These are phyloP conservation scores for Diaporthe vexans DNA, from an alignment of 2,329 filamentous ascomycete genomes.

Conservation along the genomic window DNA sequence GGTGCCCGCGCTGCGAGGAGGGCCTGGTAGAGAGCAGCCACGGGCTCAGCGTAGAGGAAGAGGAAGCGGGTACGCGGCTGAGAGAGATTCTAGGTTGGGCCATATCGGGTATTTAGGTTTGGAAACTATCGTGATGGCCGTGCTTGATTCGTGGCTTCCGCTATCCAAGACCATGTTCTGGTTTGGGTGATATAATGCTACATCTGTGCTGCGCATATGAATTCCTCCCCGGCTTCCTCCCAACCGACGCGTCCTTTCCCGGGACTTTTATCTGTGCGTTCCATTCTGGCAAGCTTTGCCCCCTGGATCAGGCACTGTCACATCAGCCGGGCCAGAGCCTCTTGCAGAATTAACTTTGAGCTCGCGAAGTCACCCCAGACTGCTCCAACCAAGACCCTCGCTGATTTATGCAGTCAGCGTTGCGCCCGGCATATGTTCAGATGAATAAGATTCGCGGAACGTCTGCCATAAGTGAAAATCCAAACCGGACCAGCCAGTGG, in stretches of 20 bases:
- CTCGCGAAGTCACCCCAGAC: neutral
- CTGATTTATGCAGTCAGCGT: constrained; percentile 15
- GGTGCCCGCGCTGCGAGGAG: constrained; percentile 43
- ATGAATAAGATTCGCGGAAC: constrained; percentile 16
- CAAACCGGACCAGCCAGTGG: neutral
- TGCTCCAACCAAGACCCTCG: neutral
- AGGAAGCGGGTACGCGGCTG: constrained; percentile 36
- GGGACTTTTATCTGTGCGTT: neutral
- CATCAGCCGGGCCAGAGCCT: neutral
- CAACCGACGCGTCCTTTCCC: neutral
- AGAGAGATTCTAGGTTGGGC: constrained; percentile 35
- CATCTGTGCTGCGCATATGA: neutral
- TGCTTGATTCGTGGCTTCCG: neutral
- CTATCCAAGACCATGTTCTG: neutral
- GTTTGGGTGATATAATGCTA: neutral
- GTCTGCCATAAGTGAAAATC: neutral
- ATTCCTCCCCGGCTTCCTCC: neutral
- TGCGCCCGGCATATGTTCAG: constrained; percentile 17
- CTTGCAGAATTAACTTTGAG: constrained; percentile 1
- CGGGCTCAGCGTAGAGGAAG: constrained; percentile 42
- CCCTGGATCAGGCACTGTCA: neutral
- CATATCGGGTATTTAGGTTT: neutral
- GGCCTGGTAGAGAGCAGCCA: constrained; percentile 38
- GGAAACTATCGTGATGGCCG: neutral
- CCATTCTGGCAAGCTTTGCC: neutral